Percentiles rank a stretch among this genome's conserved stretches.
These are phyloP conservation scores for Cyanodermella asteris DNA, from an alignment of 2,329 filamentous ascomycete species.

Conservation along the genomic window DNA sequence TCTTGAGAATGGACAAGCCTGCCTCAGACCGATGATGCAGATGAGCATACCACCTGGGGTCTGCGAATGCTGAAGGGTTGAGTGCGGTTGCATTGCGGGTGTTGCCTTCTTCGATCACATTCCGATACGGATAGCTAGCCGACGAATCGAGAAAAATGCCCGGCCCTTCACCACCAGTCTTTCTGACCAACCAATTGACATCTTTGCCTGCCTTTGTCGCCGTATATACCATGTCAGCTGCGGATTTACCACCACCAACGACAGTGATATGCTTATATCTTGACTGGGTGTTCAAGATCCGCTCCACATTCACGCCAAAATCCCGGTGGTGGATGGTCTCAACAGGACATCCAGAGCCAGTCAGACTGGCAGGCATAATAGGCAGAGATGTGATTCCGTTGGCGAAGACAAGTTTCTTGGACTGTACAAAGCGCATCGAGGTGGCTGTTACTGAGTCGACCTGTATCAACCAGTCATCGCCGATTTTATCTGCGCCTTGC, in stretches of 20 bases:
- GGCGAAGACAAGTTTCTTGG: constrained; percentile 4
- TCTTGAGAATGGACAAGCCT: constrained; percentile 6
- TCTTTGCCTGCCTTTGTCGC: constrained; percentile 6
- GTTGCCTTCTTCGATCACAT: constrained; percentile 9
- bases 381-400: constrained; percentile 6
- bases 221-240: constrained; percentile 7
- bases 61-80: constrained; percentile 7
- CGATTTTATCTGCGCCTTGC: constrained; percentile 1
- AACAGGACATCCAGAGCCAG: constrained; percentile 3
- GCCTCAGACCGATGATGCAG: constrained; percentile 7
- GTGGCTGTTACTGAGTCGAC: not conserved
- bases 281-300: constrained; percentile 1
- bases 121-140: constrained; percentile 6
- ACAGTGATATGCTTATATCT: constrained; percentile 5
- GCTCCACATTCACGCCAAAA: constrained; percentile 5
- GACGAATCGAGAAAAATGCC: constrained; percentile 4
- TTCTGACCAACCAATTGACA: constrained; percentile 7
- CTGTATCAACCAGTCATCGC: not conserved
- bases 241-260: constrained; percentile 8
- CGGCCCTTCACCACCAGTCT: constrained; percentile 5
- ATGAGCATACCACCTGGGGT: constrained; percentile 4
- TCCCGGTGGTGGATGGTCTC: constrained; percentile 5
- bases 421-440: not conserved
- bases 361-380: constrained; percentile 3
- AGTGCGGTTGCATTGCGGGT: constrained; percentile 7